Percentiles rank a stretch among this genome's conserved stretches.
Evolutionary conservation across 768 basidiomycete genomes (phyloP).

Genomic region (Suillus subalutaceus): DNA sequence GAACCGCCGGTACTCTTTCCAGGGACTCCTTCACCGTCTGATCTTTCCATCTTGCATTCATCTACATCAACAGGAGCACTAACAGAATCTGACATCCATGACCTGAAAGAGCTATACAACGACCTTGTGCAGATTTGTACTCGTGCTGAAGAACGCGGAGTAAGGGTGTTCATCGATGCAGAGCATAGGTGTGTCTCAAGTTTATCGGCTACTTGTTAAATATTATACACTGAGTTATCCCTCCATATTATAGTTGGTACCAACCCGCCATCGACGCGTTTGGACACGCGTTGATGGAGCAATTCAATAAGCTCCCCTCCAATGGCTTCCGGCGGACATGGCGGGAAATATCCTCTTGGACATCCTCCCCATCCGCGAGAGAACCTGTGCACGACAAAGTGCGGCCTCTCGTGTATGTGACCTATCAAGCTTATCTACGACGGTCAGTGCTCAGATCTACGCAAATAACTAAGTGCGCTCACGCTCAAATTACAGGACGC

Average conservation of each 20-base stretch:
- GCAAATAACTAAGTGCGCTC: neutral
- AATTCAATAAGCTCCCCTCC: conserved; percentile 60
- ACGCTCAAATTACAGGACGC: conserved; percentile 49
- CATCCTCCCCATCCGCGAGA: neutral
- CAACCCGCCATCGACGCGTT: conserved; percentile 84
- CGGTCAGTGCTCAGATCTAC: conserved; percentile 44
- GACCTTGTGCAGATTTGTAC: conserved; percentile 68
- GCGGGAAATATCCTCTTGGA: neutral
- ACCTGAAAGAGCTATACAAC: conserved; percentile 61
- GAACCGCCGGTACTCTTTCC: conserved; percentile 59
- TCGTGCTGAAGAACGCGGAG: conserved; percentile 59
- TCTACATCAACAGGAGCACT: conserved; percentile 34
- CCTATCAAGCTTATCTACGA: conserved; percentile 87
- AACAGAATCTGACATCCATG: conserved; percentile 56
- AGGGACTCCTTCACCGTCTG: conserved; percentile 61
- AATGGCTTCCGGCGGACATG: neutral
- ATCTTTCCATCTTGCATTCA: conserved; percentile 53
- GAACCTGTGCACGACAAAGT: conserved; percentile 24
- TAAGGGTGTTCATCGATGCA: conserved; percentile 81
- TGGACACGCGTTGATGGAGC: conserved; percentile 70
- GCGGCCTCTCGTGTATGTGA: conserved; percentile 79
- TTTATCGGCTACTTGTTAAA: neutral
- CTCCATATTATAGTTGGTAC: conserved; percentile 49
- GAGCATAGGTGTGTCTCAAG: conserved; percentile 63
- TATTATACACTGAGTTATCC: neutral